Evolutionary conservation across 2,329 filamentous ascomycete species (phyloP).

Genomic region (Fusarium lateritium): DNA sequence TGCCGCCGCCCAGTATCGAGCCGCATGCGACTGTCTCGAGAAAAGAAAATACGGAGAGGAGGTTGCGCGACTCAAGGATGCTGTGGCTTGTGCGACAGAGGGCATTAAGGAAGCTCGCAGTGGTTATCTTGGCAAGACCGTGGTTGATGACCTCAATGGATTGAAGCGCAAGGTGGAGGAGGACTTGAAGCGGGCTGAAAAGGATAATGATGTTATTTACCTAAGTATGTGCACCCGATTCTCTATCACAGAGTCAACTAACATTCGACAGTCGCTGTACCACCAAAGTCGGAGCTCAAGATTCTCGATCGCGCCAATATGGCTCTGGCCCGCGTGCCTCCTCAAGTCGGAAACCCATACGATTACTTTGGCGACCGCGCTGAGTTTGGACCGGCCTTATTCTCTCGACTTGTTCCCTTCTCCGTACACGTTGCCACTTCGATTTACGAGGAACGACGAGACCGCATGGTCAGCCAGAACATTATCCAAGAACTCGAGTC

Average conservation of each 20-base stretch:
- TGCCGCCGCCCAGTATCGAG: constrained; percentile 92
- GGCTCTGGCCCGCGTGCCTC: constrained; percentile 84
- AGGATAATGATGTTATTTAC: constrained; percentile 97
- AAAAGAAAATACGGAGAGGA: constrained; percentile 97
- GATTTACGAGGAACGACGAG: constrained; percentile 92
- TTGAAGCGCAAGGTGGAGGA: constrained; percentile 87
- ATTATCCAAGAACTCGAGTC: constrained; percentile 88
- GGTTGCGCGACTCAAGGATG: constrained; percentile 87
- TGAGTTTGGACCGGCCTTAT: constrained; percentile 87
- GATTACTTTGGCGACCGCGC: constrained; percentile 84
- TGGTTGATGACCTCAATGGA: constrained; percentile 85
- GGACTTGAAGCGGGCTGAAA: constrained; percentile 92
- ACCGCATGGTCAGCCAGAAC: constrained; percentile 89
- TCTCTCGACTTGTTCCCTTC: constrained; percentile 93
- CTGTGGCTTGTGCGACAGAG: constrained; percentile 85
- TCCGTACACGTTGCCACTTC: constrained; percentile 95
- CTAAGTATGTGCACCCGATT: constrained; percentile 67
- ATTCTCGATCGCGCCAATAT: constrained; percentile 89
- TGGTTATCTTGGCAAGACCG: constrained; percentile 83
- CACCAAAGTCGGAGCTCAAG: constrained; percentile 89
- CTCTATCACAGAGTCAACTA: constrained; percentile 42
- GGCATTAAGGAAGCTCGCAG: constrained; percentile 85
- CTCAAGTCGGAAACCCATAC: constrained; percentile 85
- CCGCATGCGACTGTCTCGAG: constrained; percentile 91
- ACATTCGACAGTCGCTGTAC: constrained; percentile 75